Percentiles rank a stretch among this genome's conserved stretches.
Conservation (phyloP, 768 basidiomycete species). For the Leccinum boreale region DNA sequence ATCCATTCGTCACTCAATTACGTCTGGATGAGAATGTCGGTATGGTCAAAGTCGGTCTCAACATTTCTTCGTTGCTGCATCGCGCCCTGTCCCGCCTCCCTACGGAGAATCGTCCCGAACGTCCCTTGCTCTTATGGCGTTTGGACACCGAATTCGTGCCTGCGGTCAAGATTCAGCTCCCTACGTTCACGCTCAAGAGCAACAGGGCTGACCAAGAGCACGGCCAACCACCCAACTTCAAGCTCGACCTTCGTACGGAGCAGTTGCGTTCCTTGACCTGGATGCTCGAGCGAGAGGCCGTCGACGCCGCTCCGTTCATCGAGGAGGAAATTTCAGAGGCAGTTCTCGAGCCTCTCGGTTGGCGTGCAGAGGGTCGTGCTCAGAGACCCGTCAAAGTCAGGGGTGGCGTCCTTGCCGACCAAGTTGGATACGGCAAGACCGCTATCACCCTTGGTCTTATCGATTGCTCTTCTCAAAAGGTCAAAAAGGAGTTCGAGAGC, state of each 20-base stretch:
- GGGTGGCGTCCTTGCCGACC: constrained; percentile 92
- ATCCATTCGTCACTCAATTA: constrained; percentile 83
- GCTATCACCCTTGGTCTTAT: constrained; percentile 91
- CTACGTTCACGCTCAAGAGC: constrained; percentile 68
- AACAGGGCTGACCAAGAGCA: constrained; percentile 74
- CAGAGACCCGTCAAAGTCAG: constrained; percentile 70
- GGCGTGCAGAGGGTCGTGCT: constrained; percentile 93
- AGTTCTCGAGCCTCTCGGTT: constrained; percentile 78
- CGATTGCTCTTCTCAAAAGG: constrained; percentile 59
- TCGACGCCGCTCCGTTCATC: constrained; percentile 65
- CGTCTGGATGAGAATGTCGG: constrained; percentile 63
- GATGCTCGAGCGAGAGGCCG: constrained; percentile 83
- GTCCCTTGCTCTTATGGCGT: constrained; percentile 67
- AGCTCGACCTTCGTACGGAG: constrained; percentile 69
- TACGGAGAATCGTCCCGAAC: constrained; percentile 41
- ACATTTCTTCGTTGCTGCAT: constrained; percentile 83
- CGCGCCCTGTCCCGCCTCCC: constrained; percentile 83
- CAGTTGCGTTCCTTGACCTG: constrained; percentile 88
- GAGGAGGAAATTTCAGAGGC: constrained; percentile 96
- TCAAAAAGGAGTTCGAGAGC: constrained; percentile 56
- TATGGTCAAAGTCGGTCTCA: constrained; percentile 79
- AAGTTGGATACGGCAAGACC: constrained; percentile 97
- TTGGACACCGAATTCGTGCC: constrained; percentile 77
- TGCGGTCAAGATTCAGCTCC: constrained; percentile 51
- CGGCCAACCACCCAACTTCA: constrained; percentile 75